Evolutionary conservation across 331 rosid species (phyloP).

Genomic region (Acacia concinna): DNA sequence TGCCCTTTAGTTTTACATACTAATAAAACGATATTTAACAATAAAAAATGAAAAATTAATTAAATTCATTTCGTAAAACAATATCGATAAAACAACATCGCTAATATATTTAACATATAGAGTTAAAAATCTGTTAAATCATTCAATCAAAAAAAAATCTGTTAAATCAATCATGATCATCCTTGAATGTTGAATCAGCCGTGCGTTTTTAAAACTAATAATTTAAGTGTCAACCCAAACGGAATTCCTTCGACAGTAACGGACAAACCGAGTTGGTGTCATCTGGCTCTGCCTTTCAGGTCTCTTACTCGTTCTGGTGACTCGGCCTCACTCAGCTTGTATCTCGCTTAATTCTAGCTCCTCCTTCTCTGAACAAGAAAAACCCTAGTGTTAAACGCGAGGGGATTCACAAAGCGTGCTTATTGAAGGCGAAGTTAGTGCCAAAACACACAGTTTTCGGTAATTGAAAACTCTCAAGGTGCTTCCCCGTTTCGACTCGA

Average conservation of each 20-base stretch:
- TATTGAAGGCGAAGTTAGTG: background rate
- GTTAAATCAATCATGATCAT: background rate
- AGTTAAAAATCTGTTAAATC: too few species aligned
- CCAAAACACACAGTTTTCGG: conserved; percentile 14
- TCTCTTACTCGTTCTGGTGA: conserved; percentile 2
- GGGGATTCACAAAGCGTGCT: background rate
- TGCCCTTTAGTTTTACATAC: too few species aligned
- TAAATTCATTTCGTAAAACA: too few species aligned
- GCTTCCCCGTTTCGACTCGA: background rate
- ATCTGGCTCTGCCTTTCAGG: background rate
- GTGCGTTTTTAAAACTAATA: background rate
- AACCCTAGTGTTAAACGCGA: background rate
- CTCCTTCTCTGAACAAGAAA: conserved; percentile 5
- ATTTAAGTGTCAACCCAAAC: background rate
- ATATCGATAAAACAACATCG: too few species aligned
- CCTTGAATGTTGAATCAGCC: background rate
- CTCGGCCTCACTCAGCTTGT: conserved; percentile 27
- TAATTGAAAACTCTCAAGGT: conserved; percentile 15
- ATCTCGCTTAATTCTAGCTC: conserved; percentile 23
- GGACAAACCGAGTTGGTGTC: conserved; percentile 21
- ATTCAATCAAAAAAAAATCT: too few species aligned
- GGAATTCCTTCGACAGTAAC: background rate
- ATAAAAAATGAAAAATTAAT: too few species aligned
- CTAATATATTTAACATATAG: too few species aligned
- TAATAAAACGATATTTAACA: too few species aligned